Conservation (phyloP, 768 basidiomycete species). For the Pholiota microspora region DNA sequence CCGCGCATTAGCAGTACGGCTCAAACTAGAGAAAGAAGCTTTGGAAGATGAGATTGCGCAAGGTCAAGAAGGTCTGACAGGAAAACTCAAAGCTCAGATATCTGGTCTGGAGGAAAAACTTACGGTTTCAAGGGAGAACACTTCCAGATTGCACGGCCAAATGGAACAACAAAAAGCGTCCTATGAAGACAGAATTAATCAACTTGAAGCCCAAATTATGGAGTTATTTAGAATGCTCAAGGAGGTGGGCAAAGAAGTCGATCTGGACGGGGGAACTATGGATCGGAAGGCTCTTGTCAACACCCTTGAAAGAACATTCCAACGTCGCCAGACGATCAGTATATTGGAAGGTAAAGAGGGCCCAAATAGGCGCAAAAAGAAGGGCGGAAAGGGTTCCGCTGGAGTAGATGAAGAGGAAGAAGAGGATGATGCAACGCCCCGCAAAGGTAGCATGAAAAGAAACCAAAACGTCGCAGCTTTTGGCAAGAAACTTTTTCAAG, state of each 20-base stretch:
- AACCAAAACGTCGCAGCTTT: conserved; percentile 23
- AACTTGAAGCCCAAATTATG: conserved; percentile 90
- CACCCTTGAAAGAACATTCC: conserved; percentile 76
- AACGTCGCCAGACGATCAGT: conserved; percentile 80
- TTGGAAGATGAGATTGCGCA: conserved; percentile 80
- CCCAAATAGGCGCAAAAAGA: conserved; percentile 28
- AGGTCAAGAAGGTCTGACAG: conserved; percentile 82
- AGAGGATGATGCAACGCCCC: conserved; percentile 56
- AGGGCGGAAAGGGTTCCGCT: conserved; percentile 15
- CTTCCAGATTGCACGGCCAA: conserved; percentile 71
- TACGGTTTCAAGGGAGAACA: conserved; percentile 74
- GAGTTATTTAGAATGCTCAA: conserved; percentile 93
- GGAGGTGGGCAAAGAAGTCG: conserved; percentile 76
- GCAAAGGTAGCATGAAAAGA: conserved; percentile 47
- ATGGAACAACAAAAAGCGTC: conserved; percentile 72
- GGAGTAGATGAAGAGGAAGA: conserved; percentile 42
- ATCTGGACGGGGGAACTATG: conserved; percentile 68
- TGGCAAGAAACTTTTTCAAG: conserved; percentile 30
- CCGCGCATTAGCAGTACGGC: conserved; percentile 57
- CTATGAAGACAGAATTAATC: conserved; percentile 84
- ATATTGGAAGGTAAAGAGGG: conserved; percentile 75
- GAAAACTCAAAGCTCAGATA: conserved; percentile 72
- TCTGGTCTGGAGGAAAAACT: conserved; percentile 75
- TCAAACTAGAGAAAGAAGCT: conserved; percentile 79
- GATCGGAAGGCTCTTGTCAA: conserved; percentile 81